These are phyloP conservation scores for Hypsizygus marmoreus DNA, from an alignment of 768 basidiomycete genomes.

Conservation along the genomic window DNA sequence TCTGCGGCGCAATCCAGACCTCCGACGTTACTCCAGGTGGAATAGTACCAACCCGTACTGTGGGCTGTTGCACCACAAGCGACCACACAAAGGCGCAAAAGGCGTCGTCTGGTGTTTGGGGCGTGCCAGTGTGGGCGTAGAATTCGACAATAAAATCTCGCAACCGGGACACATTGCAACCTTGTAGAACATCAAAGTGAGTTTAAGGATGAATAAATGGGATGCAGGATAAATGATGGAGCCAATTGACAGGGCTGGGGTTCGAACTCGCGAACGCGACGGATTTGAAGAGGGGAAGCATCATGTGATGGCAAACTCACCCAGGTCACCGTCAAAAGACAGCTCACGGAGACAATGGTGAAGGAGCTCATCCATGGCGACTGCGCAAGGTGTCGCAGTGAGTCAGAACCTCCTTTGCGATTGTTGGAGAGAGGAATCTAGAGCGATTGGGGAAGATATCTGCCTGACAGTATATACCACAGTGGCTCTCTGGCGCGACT, in stretches of 20 bases:
- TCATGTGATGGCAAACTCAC: constrained; percentile 55
- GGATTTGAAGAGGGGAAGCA: constrained; percentile 12
- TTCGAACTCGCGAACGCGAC: constrained; percentile 43
- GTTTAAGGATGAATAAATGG: constrained; percentile 16
- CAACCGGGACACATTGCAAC: constrained; percentile 73
- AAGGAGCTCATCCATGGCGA: constrained; percentile 79
- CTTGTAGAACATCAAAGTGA: constrained; percentile 36
- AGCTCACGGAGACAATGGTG: constrained; percentile 85
- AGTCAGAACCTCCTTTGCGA: neutral
- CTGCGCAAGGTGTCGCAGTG: neutral
- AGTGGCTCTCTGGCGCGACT: constrained; percentile 11
- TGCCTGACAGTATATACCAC: constrained; percentile 1
- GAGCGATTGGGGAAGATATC: neutral
- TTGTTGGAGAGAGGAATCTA: neutral
- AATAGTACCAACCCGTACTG: constrained; percentile 72
- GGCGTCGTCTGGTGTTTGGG: constrained; percentile 66
- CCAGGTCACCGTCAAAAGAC: constrained; percentile 88
- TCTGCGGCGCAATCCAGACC: constrained; percentile 79
- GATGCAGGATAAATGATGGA: constrained; percentile 11
- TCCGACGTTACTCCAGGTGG: constrained; percentile 61
- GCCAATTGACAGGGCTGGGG: constrained; percentile 31
- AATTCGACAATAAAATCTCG: constrained; percentile 70
- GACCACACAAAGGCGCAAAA: constrained; percentile 86
- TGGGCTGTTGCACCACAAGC: constrained; percentile 71
- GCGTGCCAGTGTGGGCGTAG: constrained; percentile 47